Evolutionary conservation across 352 stramenopile species (phyloP), one percentile per base, ranked within the genome.

Genomic region (Blastocystis sp.): DNA sequence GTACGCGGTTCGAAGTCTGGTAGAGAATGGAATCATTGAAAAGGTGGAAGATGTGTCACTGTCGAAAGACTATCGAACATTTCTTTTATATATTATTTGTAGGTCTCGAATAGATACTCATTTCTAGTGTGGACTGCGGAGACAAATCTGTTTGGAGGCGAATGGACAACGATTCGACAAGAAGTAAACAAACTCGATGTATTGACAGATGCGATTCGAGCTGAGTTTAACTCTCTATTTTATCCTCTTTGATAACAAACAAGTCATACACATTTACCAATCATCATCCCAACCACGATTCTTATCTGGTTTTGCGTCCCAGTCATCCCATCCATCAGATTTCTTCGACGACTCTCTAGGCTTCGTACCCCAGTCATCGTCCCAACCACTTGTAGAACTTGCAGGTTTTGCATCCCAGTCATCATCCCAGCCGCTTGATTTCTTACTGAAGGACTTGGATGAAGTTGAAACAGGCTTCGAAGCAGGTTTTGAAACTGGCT

Each of bases 61-160:
- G 16, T 11, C 16, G 34, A 18, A 30, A 2, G 56, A 85, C 20
- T 85, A 85, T 34, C 73, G 73, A 26, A 56, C 39, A 13, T 85
- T 85, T 43, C 26, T 85, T 9, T 2, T 85, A 37, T 85, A 66
- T 69, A 9, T 85, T 34, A n/a, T 85, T 3, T 85, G 73, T 85
- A 39, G 13, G 8, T 18, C n/a, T 65, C 1, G 30, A 8, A 5
- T 13, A 2, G 26, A 9, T 8, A 16, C 7, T 30, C 63, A 85
- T 9, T 30, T 20, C 18, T 85, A 85, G 73, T 85, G 30, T 85
- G 73, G 73, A 66, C 34, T 45, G 73, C 73, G 0, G 73, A 85
- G 55, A 43, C 73, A 18, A 66, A 62, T 65, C 73, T 85, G 37
- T 85, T 85, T 68, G 73, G 73, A 11, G 34, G n/a, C 0, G 73